phyloP scores from a whole-genome alignment of 768 basidiomycete species.

The Hirschioporus abietinus region DNA sequence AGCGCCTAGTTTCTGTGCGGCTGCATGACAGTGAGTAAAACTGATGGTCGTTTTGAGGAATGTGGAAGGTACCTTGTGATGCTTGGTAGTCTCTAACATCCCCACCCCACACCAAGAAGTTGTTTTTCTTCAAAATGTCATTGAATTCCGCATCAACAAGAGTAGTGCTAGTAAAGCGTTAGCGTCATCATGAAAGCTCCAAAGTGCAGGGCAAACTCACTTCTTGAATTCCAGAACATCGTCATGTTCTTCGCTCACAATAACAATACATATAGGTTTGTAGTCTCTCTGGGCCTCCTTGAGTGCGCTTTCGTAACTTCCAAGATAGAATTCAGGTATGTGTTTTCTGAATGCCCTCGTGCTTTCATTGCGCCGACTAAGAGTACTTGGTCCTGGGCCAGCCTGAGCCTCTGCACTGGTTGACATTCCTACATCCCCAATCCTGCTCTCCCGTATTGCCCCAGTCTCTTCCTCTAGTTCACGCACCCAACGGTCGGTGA shows the following conservation, averaged over 20 bases:
- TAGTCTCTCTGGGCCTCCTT: constrained; percentile 63
- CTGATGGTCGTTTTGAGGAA: neutral
- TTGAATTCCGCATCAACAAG: constrained; percentile 72
- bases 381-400: constrained; percentile 25
- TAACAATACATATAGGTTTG: constrained; percentile 71
- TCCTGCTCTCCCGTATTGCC: constrained; percentile 51
- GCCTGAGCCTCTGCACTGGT: constrained; percentile 29
- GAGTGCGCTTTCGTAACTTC: constrained; percentile 78
- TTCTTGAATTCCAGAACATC: constrained; percentile 83
- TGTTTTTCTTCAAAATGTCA: constrained; percentile 61
- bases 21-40: constrained; percentile 27
- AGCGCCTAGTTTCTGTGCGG: constrained; percentile 69
- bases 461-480: constrained; percentile 84
- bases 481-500: constrained; percentile 71
- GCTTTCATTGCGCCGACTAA: neutral
- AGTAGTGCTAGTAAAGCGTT: constrained; percentile 48
- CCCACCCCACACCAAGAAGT: constrained; percentile 87
- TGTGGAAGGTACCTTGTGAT: constrained; percentile 54
- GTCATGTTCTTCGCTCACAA: constrained; percentile 90
- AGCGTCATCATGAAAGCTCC: constrained; percentile 2
- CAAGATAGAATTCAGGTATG: constrained; percentile 77
- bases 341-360: constrained; percentile 17
- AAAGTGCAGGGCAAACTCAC: constrained; percentile 31
- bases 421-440: constrained; percentile 27
- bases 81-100: constrained; percentile 81